Evolutionary conservation across 805 yeast genomes (phyloP), one percentile per base, ranked within the genome.

Genomic region (Candida dendrica): DNA sequence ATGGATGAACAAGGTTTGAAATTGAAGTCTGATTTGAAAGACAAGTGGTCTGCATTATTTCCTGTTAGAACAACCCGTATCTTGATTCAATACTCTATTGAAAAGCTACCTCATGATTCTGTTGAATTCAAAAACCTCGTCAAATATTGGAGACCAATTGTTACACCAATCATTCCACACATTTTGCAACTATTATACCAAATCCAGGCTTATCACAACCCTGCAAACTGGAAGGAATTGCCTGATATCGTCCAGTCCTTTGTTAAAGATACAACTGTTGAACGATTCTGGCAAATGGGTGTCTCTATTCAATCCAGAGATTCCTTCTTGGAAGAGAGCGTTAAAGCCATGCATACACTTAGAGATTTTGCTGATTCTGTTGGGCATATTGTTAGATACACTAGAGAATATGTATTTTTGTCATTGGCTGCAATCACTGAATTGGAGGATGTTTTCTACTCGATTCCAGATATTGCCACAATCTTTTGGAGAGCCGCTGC

Each of bases 221-320:
- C 98, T 0, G 83, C 72, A 11, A 91, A 91, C 60, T 91, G 98
- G 98, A 69, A 69, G 13, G 85, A 78, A 33, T 68, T 93, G 38
- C 98, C 98, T 0, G 74, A 74, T 3, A 95, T 88, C 43, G 98
- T 93, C 1, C 96, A 87, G 59, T 72, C 91, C 1, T 91, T 95
- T 68, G 96, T 91, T n/a, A 75, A 77, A 49, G 83, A 87, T 53
- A 83, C 95, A 46, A 84, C 95, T 39, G 79, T 82, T 58, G 99
- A 93, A 65, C 72, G 98, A 54, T 93, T 93, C 60, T 93, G 99
- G 99, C 98, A 95, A 58, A 95, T 89, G 46, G 98, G 98, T 15
- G 95, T 95, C 18, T 86, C 96, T 1, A 84, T 86, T 44, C 95
- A 93, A 63, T 81, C 95, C 2, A 84, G 87, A 54, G 98, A 93